Percentiles rank a stretch among this genome's conserved stretches.
phyloP scores from a whole-genome alignment of 495 filamentous ascomycete genomes.

The Daldinia grandis region DNA sequence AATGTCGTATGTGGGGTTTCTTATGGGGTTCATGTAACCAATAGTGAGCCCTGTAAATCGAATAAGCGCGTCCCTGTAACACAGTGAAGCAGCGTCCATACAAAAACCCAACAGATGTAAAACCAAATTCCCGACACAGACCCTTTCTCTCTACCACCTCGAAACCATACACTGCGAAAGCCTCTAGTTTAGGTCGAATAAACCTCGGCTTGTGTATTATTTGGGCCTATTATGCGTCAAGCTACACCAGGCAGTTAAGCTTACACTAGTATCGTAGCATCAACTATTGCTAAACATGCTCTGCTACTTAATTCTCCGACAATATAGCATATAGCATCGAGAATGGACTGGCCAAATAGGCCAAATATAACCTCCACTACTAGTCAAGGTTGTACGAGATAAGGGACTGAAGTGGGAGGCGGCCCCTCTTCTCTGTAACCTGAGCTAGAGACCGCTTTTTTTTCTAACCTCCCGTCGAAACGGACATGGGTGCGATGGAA shows the following conservation, averaged over 20 bases:
- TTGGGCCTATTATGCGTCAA: not conserved
- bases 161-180: no score
- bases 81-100: conserved; percentile 44
- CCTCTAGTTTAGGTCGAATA: no score
- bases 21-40: conserved; percentile 11
- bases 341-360: conserved; percentile 5
- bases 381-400: conserved; percentile 15
- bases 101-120: conserved; percentile 44
- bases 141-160: conserved; percentile 22
- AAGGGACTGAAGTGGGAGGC: conserved; percentile 7
- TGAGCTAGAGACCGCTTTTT: conserved; percentile 29
- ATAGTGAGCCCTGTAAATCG: conserved; percentile 29
- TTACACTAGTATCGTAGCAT: conserved; percentile 10
- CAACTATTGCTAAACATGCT: conserved; percentile 20
- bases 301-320: conserved; percentile 37
- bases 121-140: conserved; percentile 41
- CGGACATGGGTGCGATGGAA: conserved; percentile 39
- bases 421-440: conserved; percentile 36
- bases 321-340: conserved; percentile 9
- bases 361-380: conserved; percentile 19
- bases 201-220: not conserved
- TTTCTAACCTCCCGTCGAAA: conserved; percentile 39
- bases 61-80: conserved; percentile 45
- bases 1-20: conserved; percentile 28
- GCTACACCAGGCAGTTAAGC: not conserved